Base-by-base conservation (phyloP, 805 yeast genomes). In the Wickerhamomyces subpelliculosus region DNA sequence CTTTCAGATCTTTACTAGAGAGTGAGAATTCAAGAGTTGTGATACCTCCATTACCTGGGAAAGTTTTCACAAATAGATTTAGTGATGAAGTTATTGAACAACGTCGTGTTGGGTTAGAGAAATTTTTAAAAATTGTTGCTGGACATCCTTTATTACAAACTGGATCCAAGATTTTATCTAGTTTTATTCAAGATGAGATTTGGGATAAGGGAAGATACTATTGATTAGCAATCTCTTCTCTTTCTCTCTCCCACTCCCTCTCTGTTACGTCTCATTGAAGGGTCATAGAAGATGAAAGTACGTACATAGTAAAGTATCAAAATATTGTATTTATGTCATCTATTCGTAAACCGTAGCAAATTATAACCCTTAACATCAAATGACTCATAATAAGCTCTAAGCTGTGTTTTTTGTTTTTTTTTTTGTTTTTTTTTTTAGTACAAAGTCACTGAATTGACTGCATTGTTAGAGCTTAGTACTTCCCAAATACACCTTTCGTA, bases 121-220 rank as follows among this genome's bases (percentile, higher is more conserved):
- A 75, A 53, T 90, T 94, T 62, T 58, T 93, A 29, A 69, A 67
- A 32, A 68, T 77, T 14, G 95, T 89, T 16, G 93, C 94, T 12
- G 93, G 96, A 11, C 98, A 90, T 59, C 98, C 98, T 1, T 62
- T 90, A 44, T 63, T 90, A 42, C 97, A 93, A 62, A 84, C 96
- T 0, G 94, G 95, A 0, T 72, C 90, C 17, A 76, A 78, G 48
- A 78, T 81, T 1, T 70, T 89, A 45, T 79, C 80, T 40, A 80
- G 87, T 37, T 90, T 93, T 52, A 78, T 93, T 38, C 96, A 90
- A 60, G 89, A 85, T 52, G 95, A 86, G 5, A 70, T 65, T 28
- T 86, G 95, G 95, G 85, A 75, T 46, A 67, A 67, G 19, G 37
- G 36, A 28, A 29, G 31, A 13, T 39, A 39, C 19, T 27, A 27